A percentile compares a stretch with the other conserved stretches of the same genome.
Evolutionary conservation across 75 land plant genomes (phyloP).

Genomic region (Sequoia sempervirens): DNA sequence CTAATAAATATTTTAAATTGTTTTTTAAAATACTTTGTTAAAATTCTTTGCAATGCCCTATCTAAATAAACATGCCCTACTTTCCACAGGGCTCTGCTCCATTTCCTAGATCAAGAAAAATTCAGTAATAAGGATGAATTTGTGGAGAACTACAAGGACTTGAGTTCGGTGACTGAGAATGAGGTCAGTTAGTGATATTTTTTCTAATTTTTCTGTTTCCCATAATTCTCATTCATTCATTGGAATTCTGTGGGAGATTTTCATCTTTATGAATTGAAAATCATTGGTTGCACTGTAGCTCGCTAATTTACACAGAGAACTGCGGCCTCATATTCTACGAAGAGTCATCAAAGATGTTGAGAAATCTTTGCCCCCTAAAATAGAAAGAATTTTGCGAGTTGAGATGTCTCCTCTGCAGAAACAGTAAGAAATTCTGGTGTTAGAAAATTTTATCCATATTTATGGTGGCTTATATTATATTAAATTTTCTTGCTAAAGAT

Average conservation of each 20-base stretch:
- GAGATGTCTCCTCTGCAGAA: conserved; percentile 99
- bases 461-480: not conserved
- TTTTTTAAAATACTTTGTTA: not conserved
- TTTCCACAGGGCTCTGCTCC: conserved; percentile 79
- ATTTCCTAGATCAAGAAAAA: conserved; percentile 93
- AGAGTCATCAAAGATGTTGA: conserved; percentile 99
- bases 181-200: conserved; percentile 46
- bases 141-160: conserved; percentile 91
- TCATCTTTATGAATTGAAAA: not conserved
- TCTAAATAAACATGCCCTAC: too few species aligned
- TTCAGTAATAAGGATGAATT: conserved; percentile 90
- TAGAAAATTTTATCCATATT: not conserved
- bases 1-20: not conserved
- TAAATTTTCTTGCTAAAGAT: not conserved
- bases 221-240: not conserved
- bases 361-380: conserved; percentile 98
- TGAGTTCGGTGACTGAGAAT: conserved; percentile 85
- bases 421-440: conserved; percentile 54
- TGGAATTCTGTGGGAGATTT: not conserved
- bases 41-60: not conserved
- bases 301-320: conserved; percentile 88
- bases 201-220: not conserved
- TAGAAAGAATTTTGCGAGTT: conserved; percentile 95
- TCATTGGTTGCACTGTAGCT: conserved; percentile 45
- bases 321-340: conserved; percentile 94